A percentile compares a stretch with the other conserved stretches of the same genome.
phyloP scores from a whole-genome alignment of 1,284 basidiomycete genomes.

The Schizopora paradoxa region DNA sequence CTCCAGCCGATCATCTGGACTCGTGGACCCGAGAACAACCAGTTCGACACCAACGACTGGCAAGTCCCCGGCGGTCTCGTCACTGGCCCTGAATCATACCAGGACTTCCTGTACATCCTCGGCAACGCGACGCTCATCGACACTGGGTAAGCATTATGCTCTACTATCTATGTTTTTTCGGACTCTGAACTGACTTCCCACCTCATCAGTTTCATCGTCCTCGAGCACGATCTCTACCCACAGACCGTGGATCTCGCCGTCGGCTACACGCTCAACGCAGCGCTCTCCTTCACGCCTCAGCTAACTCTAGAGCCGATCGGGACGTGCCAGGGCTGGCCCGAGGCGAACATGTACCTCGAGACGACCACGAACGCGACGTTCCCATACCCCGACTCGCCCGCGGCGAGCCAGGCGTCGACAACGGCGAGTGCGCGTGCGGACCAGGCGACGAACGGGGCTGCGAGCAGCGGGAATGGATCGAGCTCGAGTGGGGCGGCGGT shows the following conservation, averaged over 20 bases:
- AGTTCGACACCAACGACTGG: conserved; percentile 90
- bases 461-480: no score
- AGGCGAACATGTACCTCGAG: conserved; percentile 57
- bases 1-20: conserved; percentile 82
- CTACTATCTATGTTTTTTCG: no score
- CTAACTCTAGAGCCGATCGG: conserved; percentile 66
- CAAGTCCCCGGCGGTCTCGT: conserved; percentile 69
- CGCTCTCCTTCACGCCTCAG: conserved; percentile 50
- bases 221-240: conserved; percentile 83
- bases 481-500: no score
- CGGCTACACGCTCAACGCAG: conserved; percentile 78
- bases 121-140: conserved; percentile 50
- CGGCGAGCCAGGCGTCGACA: conserved; percentile 11
- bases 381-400: conserved; percentile 36
- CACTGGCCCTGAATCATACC: conserved; percentile 48
- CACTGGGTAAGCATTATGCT: no score
- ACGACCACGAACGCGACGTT: conserved; percentile 56
- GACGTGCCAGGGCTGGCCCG: conserved; percentile 49
- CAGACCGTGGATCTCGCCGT: conserved; percentile 85
- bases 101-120: conserved; percentile 58
- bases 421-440: conserved; percentile 12
- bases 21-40: conserved; percentile 46
- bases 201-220: conserved; percentile 89
- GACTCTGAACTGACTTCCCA: no score
- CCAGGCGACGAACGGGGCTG: no score